Evolutionary conservation across 352 stramenopile species (phyloP).

Genomic region (Vaucheria bursata): DNA sequence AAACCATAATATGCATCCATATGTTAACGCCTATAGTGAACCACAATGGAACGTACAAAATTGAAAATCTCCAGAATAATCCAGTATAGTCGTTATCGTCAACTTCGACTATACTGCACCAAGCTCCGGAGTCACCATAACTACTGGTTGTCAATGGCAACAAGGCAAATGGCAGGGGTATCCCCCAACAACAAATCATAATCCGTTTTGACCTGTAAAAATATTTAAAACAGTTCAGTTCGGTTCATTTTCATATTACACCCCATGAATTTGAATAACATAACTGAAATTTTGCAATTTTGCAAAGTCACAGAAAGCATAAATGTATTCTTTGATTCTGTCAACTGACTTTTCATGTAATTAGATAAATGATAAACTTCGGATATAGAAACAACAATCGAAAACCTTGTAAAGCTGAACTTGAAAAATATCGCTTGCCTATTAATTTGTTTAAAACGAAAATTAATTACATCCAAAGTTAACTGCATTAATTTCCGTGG

Average conservation of each 20-base stretch:
- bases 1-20: conserved; percentile 22
- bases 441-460: too few species aligned
- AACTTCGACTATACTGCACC: conserved; percentile 24
- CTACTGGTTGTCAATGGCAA: conserved; percentile 26
- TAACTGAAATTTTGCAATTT: background rate
- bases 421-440: too few species aligned
- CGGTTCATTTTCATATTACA: background rate
- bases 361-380: too few species aligned
- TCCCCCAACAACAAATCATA: conserved; percentile 25
- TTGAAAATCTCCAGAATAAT: conserved; percentile 31
- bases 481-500: too few species aligned
- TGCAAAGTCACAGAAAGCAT: too few species aligned
- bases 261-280: background rate
- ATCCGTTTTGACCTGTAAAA: background rate
- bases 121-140: conserved; percentile 33
- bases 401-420: too few species aligned
- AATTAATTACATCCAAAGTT: too few species aligned
- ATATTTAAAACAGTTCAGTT: too few species aligned
- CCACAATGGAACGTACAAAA: conserved; percentile 35
- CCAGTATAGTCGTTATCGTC: conserved; percentile 1
- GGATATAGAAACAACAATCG: too few species aligned
- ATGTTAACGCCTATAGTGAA: conserved; percentile 13
- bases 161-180: conserved; percentile 13
- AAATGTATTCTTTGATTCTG: too few species aligned
- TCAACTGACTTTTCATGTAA: too few species aligned